Base-by-base conservation (phyloP, 129 eudicot genomes). In the Oenanthe sinensis region DNA sequence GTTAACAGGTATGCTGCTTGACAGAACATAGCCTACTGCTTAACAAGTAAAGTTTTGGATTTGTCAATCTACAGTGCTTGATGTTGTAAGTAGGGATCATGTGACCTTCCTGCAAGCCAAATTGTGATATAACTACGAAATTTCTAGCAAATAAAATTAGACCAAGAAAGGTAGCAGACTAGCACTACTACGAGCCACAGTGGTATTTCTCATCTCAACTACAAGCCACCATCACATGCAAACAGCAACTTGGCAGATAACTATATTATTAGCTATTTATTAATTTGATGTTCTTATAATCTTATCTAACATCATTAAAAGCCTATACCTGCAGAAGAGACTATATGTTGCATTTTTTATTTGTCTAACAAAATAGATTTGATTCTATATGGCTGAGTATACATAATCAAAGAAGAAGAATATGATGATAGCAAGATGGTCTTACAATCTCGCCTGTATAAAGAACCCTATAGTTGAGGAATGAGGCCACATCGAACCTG, bases 401-500 rank as follows among this genome's bases (percentile, higher is more conserved):
- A 36, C 2, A 71, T 22, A 40, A 2, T 45, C 24, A n/a, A 12
- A 13, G 11, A 44, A 39, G 20, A 72, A 46, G 39, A 46, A 45
- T 46, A 45, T 24, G 60, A 74, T 46, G n/a, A 74, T 26, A 14
- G 73, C 49, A 74, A 76, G 49, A 72, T 75, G 49, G 73, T 77
- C 97, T 87, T 87, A 94, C 98, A 73, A 91, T 89, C 82, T 91
- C 97, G 39, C 97, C 97, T 15, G 87, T 54, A 78, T 58, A 36
- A 70, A 87, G 82, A 80, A 89, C 74, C 81, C 96, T 80, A 85
- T 81, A 90, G 83, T 81, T 90, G 80, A 90, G 91, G 80, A 94
- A 91, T 39, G 92, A 70, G 83, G 84, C 92, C 68, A 94, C 98
- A 71, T 94, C 98, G 83, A 75, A 94, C 98, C 98, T 91, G 85